Conservation (phyloP, 176 grass and related monocot genomes). For the Hyparrhenia diplandra region DNA sequence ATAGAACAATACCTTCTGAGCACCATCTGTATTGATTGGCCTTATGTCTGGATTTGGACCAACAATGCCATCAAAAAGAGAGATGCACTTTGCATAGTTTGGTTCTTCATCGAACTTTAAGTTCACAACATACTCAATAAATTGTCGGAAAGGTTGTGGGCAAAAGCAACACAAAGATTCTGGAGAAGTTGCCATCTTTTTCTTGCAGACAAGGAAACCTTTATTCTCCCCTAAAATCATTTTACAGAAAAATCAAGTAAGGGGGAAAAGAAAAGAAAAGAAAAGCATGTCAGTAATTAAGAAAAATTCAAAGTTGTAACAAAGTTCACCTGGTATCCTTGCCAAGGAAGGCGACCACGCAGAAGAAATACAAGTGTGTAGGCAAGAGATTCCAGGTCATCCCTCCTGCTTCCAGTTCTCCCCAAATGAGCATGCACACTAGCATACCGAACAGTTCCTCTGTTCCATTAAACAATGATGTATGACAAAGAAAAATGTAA, state of each 20-base stretch:
- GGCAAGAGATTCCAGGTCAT: conserved; percentile 93
- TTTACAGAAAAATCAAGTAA: conserved; percentile 10
- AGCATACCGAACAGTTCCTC: conserved; percentile 93
- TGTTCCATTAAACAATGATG: conserved; percentile 18
- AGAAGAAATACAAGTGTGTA: conserved; percentile 96
- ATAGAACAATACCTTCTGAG: conserved; percentile 72
- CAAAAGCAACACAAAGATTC: conserved; percentile 85
- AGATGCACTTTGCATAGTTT: conserved; percentile 91
- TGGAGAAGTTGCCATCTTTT: conserved; percentile 91
- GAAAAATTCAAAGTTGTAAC: conserved; percentile 1
- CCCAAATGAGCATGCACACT: conserved; percentile 90
- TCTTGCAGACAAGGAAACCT: conserved; percentile 96
- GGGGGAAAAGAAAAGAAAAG: background rate
- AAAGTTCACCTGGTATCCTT: conserved; percentile 82
- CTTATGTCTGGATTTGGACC: conserved; percentile 88
- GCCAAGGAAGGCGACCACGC: conserved; percentile 87
- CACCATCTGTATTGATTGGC: conserved; percentile 95
- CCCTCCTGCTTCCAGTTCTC: conserved; percentile 90
- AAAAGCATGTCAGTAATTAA: background rate
- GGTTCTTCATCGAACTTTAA: conserved; percentile 93
- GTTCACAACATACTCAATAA: conserved; percentile 89
- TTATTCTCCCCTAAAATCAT: conserved; percentile 88
- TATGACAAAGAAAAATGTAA: conserved; percentile 20
- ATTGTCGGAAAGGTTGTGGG: conserved; percentile 76
- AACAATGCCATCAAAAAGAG: conserved; percentile 94